These are phyloP conservation scores for Boechera retrofracta DNA, from an alignment of 345 rosid genomes.

Conservation along the genomic window DNA sequence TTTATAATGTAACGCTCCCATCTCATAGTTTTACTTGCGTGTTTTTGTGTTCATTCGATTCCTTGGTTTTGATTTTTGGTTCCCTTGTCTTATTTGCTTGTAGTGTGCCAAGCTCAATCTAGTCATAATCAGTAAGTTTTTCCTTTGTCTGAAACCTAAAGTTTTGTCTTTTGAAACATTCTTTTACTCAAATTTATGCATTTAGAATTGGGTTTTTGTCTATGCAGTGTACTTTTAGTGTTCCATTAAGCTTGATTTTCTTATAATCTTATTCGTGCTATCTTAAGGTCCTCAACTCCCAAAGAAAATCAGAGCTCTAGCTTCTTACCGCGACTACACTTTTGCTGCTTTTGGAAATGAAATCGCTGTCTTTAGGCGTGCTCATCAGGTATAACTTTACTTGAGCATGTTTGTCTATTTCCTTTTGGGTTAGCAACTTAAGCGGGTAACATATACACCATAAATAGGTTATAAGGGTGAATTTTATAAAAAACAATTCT, in stretches of 20 bases:
- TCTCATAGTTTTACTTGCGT: not conserved
- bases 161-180: not conserved
- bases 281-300: conserved; percentile 81
- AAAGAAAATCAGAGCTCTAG: conserved; percentile 85
- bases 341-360: conserved; percentile 78
- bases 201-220: conserved; percentile 10
- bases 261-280: conserved; percentile 10
- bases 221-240: conserved; percentile 1
- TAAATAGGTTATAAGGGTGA: not conserved
- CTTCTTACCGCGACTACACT: conserved; percentile 83
- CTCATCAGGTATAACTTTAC: conserved; percentile 65
- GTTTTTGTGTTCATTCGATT: not conserved
- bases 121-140: conserved; percentile 70
- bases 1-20: conserved; percentile 58
- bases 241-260: conserved; percentile 12
- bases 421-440: not conserved
- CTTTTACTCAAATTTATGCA: not conserved
- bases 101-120: conserved; percentile 90
- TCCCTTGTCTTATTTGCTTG: conserved; percentile 23
- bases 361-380: conserved; percentile 81
- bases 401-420: not conserved
- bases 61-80: not conserved
- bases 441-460: too few relatives aligned
- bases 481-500: too few relatives aligned
- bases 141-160: not conserved